phyloP scores from a whole-genome alignment of 257 asterid species.

The Cynanchum wilfordii region DNA sequence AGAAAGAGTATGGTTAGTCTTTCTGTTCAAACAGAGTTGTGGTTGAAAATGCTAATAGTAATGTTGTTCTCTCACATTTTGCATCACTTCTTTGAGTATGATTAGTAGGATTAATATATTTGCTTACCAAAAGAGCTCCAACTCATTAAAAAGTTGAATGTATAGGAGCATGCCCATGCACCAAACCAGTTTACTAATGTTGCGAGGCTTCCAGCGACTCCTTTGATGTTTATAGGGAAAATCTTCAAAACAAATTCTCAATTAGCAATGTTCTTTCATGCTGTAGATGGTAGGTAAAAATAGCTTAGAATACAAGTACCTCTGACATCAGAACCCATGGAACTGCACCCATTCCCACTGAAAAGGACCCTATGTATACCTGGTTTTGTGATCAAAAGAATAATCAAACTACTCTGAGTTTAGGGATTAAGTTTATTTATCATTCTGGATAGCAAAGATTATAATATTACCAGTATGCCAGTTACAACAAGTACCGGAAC shows the following conservation, averaged over 20 bases:
- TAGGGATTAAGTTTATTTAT: background rate
- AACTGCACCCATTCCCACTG: conserved; percentile 96
- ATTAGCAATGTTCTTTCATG: background rate
- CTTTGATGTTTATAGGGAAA: conserved; percentile 89
- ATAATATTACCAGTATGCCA: conserved; percentile 69
- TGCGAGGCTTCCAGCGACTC: conserved; percentile 90
- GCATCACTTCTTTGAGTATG: background rate
- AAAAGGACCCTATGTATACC: conserved; percentile 82
- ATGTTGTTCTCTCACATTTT: background rate
- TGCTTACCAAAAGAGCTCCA: conserved; percentile 80
- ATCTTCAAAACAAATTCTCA: conserved; percentile 36
- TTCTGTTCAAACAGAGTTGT: background rate
- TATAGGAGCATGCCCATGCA: conserved; percentile 86
- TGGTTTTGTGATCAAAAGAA: conserved; percentile 21
- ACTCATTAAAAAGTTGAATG: conserved; percentile 84
- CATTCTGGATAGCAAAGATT: background rate
- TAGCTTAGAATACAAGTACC: conserved; percentile 32
- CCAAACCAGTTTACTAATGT: conserved; percentile 93
- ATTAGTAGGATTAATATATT: background rate
- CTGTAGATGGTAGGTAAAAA: background rate
- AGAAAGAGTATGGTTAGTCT: background rate
- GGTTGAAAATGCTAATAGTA: background rate
- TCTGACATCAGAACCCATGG: conserved; percentile 99
- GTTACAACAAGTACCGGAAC: conserved; percentile 72
- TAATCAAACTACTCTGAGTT: background rate